Base-by-base conservation (phyloP, 163 green algal genomes). In the Scenedesmus sp. region DNA sequence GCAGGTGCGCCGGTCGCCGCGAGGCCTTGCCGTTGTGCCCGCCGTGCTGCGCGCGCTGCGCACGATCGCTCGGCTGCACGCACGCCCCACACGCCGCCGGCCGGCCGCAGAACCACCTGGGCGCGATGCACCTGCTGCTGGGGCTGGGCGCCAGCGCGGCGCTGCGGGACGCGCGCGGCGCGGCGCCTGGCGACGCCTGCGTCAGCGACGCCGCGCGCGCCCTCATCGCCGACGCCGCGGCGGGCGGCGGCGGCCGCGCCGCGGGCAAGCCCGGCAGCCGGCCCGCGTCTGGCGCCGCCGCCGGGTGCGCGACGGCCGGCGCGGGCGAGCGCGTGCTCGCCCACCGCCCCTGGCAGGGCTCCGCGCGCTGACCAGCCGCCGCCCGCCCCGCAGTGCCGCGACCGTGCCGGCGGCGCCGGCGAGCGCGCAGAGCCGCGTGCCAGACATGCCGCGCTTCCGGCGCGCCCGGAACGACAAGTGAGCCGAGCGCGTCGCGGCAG, bases 201-300 rank as follows among this genome's bases (percentile, higher is more conserved):
- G 82, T 88, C 53, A 81, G 69, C 3, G 83, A 88, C 42, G 79
- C 79, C n/a, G 83, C 78, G 24, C 64, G 79, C 15, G 79, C 72
- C 24, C 71, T 88, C 57, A 51, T 87, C 10, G 54, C 78, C 18
- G 75, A 67, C n/a, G n/a, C n/a, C n/a, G n/a, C n/a, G n/a, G n/a
- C n/a, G n/a, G n/a, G n/a, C n/a, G n/a, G n/a, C n/a, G n/a, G n/a
- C n/a, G n/a, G n/a, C n/a, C n/a, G n/a, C n/a, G n/a, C n/a, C n/a
- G n/a, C n/a, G n/a, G n/a, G n/a, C n/a, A n/a, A n/a, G n/a, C n/a
- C n/a, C n/a, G n/a, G n/a, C n/a, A n/a, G n/a, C n/a, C n/a, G n/a
- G n/a, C n/a, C n/a, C n/a, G n/a, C n/a, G n/a, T n/a, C n/a, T n/a
- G n/a, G n/a, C n/a, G n/a, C n/a, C n/a, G n/a, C n/a, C n/a, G n/a